Conservation (phyloP, 176 grass and related monocot genomes). For the Bonia amplexicaulis region DNA sequence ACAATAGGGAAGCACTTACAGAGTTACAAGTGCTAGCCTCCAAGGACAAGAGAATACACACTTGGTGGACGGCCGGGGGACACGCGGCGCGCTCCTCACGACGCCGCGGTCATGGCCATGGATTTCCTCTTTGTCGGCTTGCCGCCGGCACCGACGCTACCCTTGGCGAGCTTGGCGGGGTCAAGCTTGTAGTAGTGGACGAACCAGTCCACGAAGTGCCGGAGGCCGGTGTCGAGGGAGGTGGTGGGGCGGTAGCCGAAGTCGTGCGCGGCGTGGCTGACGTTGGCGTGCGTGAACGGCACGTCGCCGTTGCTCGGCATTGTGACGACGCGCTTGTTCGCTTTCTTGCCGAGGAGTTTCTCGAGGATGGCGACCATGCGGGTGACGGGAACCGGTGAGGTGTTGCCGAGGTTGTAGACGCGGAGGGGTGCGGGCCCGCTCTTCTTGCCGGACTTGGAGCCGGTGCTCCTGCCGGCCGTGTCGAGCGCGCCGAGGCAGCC, state of each 20-base stretch:
- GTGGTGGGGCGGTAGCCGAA: slow-evolving; percentile 76
- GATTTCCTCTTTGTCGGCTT: slow-evolving; percentile 45
- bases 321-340: slow-evolving; percentile 69
- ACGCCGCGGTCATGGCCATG: slow-evolving; percentile 39
- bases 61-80: slow-evolving; percentile 23
- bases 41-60: slow-evolving; percentile 31
- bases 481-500: slow-evolving; percentile 85
- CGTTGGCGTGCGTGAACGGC: slow-evolving; percentile 93
- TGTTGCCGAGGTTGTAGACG: slow-evolving; percentile 97
- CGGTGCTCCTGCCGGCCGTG: slow-evolving; percentile 72
- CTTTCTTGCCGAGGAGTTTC: slow-evolving; percentile 85
- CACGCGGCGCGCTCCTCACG: slow-evolving; percentile 21
- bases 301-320: slow-evolving; percentile 93
- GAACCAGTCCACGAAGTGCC: slow-evolving; percentile 81
- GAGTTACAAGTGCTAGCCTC: slow-evolving; percentile 28
- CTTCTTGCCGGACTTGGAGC: slow-evolving; percentile 58
- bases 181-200: slow-evolving; percentile 69
- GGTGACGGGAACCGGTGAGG: slow-evolving; percentile 70
- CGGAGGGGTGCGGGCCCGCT: slow-evolving; percentile 51
- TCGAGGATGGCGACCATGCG: slow-evolving; percentile 87
- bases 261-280: slow-evolving; percentile 62
- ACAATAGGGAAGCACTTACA: slow-evolving; percentile 37
- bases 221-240: slow-evolving; percentile 73
- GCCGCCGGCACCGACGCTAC: neutral
- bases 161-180: neutral